Evolutionary conservation across 164 flowering plant genomes (phyloP).

Genomic region (Berberis vulgaris): DNA sequence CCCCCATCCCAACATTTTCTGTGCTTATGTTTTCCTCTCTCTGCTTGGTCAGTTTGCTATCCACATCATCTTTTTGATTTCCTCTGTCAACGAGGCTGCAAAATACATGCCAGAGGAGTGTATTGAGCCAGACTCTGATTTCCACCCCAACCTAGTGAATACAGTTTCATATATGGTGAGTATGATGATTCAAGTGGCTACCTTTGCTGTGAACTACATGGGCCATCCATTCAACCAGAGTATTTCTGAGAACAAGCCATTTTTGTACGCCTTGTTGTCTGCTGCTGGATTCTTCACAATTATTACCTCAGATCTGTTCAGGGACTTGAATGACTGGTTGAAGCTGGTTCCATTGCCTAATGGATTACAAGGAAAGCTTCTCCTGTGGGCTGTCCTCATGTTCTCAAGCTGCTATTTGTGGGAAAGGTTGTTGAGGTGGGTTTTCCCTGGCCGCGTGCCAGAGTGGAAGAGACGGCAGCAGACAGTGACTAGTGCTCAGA

Average conservation of each 20-base stretch:
- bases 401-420: constrained; percentile 58
- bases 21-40: constrained; percentile 74
- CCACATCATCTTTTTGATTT: constrained; percentile 69
- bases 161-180: constrained; percentile 97
- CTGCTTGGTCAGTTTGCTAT: constrained; percentile 83
- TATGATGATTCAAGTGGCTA: constrained; percentile 97
- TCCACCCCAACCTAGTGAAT: constrained; percentile 90
- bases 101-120: constrained; percentile 97
- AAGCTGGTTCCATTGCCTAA: constrained; percentile 78
- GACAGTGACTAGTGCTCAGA: constrained; percentile 35
- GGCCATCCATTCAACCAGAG: constrained; percentile 98
- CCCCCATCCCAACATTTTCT: constrained; percentile 87
- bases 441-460: constrained; percentile 81
- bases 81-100: constrained; percentile 80
- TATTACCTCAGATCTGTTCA: constrained; percentile 69
- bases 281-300: constrained; percentile 72
- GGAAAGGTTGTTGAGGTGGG: constrained; percentile 88
- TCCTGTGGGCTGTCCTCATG: constrained; percentile 69
- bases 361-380: constrained; percentile 54
- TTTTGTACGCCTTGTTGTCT: constrained; percentile 57
- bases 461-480: constrained; percentile 55
- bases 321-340: constrained; percentile 78
- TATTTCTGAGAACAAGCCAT: constrained; percentile 78
- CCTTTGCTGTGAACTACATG: constrained; percentile 98
- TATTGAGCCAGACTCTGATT: constrained; percentile 87